Evolutionary conservation across 345 rosid species (phyloP).

Genomic region (Rhizophora apiculata): DNA sequence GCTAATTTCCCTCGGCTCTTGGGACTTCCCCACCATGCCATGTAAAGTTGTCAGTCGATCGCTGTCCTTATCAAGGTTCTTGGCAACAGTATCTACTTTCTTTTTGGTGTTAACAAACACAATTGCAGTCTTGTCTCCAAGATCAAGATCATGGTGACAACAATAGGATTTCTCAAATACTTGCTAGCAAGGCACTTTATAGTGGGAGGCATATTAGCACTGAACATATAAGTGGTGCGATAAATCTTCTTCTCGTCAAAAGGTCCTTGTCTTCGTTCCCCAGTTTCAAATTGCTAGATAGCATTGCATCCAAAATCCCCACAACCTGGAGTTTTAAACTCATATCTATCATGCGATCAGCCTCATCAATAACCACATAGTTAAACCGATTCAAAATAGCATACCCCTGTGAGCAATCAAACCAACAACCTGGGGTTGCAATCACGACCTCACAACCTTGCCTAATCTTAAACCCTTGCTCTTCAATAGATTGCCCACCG

Average conservation of each 20-base stretch:
- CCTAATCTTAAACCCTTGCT: slow-evolving; percentile 82
- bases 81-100: slow-evolving; percentile 70
- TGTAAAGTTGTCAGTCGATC: slow-evolving; percentile 88
- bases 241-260: slow-evolving; percentile 85
- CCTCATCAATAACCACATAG: slow-evolving; percentile 97
- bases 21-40: slow-evolving; percentile 94
- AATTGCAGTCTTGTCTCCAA: slow-evolving; percentile 81
- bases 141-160: slow-evolving; percentile 86
- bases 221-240: slow-evolving; percentile 95
- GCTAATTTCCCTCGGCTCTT: slow-evolving; percentile 92
- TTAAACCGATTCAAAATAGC: slow-evolving; percentile 87
- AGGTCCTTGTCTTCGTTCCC: slow-evolving; percentile 98
- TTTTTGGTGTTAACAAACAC: slow-evolving; percentile 94
- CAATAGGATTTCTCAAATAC: slow-evolving; percentile 93
- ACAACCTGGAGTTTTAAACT: slow-evolving; percentile 91
- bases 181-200: slow-evolving; percentile 94
- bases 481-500: slow-evolving; percentile 93
- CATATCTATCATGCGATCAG: slow-evolving; percentile 97
- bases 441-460: slow-evolving; percentile 97
- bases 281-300: slow-evolving; percentile 85
- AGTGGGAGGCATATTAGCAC: slow-evolving; percentile 95
- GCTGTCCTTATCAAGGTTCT: slow-evolving; percentile 79
- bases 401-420: slow-evolving; percentile 91
- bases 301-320: slow-evolving; percentile 91
- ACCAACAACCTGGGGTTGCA: slow-evolving; percentile 83